phyloP scores from a whole-genome alignment of 1,139 yeast genomes.

The Geotrichum histeridarum region DNA sequence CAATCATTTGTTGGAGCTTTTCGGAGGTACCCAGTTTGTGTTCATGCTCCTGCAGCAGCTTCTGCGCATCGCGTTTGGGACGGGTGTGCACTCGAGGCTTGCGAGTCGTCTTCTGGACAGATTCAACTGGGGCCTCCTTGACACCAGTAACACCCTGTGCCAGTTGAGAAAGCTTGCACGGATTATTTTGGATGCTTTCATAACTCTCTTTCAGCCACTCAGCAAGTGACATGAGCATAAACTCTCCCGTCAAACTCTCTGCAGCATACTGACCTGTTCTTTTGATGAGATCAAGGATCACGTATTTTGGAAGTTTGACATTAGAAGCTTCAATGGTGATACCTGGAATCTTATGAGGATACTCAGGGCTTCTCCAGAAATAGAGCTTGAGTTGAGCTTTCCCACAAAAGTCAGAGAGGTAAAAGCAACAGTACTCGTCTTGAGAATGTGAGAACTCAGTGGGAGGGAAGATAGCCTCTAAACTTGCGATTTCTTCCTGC shows the following conservation, averaged over 20 bases:
- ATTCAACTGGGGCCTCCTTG: constrained; percentile 21
- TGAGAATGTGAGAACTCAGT: constrained; percentile 13
- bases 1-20: constrained; percentile 35
- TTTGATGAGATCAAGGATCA: constrained; percentile 58
- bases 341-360: constrained; percentile 36
- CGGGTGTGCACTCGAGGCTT: constrained; percentile 1
- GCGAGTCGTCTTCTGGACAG: not conserved
- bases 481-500: constrained; percentile 73
- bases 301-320: constrained; percentile 63
- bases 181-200: constrained; percentile 54
- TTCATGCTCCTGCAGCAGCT: constrained; percentile 1
- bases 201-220: constrained; percentile 75
- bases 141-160: constrained; percentile 38
- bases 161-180: constrained; percentile 59
- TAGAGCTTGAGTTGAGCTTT: constrained; percentile 20
- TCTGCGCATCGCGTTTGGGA: constrained; percentile 9
- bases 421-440: constrained; percentile 19
- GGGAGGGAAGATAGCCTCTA: constrained; percentile 50
- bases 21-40: not conserved
- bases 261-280: constrained; percentile 40
- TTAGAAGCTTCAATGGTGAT: constrained; percentile 32
- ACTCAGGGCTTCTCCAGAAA: constrained; percentile 21
- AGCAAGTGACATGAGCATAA: constrained; percentile 57
- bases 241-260: constrained; percentile 56
- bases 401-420: constrained; percentile 13